Conservation (phyloP, 371 early-diverging fungal species). For the Sporodiniella umbellata region DNA sequence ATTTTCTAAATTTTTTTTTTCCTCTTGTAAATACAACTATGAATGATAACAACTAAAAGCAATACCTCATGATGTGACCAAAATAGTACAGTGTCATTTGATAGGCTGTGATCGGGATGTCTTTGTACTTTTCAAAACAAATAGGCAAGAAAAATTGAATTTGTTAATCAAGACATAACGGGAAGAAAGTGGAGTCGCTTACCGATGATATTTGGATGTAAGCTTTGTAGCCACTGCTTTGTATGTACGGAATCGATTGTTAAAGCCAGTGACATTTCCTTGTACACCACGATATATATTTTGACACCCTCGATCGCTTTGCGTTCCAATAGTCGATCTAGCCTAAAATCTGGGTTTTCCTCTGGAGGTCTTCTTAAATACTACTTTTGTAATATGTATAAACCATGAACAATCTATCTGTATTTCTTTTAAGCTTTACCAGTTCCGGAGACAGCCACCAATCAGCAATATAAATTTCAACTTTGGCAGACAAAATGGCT, state of each 20-base stretch:
- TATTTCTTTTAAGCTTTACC: constrained; percentile 24
- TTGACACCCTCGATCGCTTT: constrained; percentile 88
- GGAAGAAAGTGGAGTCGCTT: constrained; percentile 6
- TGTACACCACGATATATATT: constrained; percentile 89
- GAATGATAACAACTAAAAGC: not conserved
- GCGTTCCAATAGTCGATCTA: constrained; percentile 78
- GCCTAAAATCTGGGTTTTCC: constrained; percentile 71
- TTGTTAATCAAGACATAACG: not conserved
- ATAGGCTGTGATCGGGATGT: constrained; percentile 76
- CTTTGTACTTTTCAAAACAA: constrained; percentile 59
- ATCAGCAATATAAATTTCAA: constrained; percentile 82
- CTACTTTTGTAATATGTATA: constrained; percentile 17
- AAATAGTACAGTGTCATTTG: constrained; percentile 66
- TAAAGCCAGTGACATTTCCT: constrained; percentile 82
- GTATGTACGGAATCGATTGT: constrained; percentile 82
- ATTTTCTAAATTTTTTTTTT: constrained; percentile 65
- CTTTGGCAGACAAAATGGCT: constrained; percentile 73
- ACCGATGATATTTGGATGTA: constrained; percentile 80
- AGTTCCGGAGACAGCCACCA: constrained; percentile 92
- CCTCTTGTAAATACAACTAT: not conserved
- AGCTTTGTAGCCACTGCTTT: constrained; percentile 69
- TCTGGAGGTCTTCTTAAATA: constrained; percentile 79
- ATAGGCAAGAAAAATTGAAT: no score
- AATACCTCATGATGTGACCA: constrained; percentile 75
- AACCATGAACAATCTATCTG: not conserved